Evolutionary conservation across 108 stramenopile genomes (phyloP), one percentile per base, ranked within the genome.

Genomic region (Nitzschia sp.): DNA sequence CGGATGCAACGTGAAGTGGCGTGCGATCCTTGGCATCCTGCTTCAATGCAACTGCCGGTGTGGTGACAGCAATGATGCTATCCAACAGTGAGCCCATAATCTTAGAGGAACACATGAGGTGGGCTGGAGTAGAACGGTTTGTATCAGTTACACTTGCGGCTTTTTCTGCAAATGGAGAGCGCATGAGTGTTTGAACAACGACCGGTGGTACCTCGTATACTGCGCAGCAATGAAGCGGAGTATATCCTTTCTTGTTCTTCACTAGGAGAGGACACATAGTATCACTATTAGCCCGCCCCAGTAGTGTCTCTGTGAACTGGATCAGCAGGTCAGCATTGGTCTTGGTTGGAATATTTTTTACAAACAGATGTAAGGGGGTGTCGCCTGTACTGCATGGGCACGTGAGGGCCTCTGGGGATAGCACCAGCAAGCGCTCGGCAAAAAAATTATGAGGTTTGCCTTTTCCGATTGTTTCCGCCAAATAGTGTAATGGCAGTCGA

Each of bases 191-290:
- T 26, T 72, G 73, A 3, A 79, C 72, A 21, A 68, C 69, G 73
- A 40, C 67, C 65, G 65, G 50, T 10, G 81, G 82, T 12, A 73
- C 69, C 39, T 77, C 69, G 62, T 80, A 83, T 40, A 82, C 43
- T 7, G 83, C 84, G 69, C 84, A 83, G 52, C 72, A 82, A 60
- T 88, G 87, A 43, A 88, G 66, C 9, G 87, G 87, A 11, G 80
- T 75, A 50, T 81, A 51, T 24, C 41, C 70, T 17, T 62, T 42
- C 8, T 50, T 40, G 41, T 71, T 71, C 39, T 54, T 62, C 19
- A 71, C 70, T 2, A 71, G 6, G 7, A 71, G 42, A 26, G 70
- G 52, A 15, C 61, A 57, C 15, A 43, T 11, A 0, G 43, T 20
- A 63, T 71, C 70, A 12, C 53, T 42, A 20, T 19, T 20, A 20